phyloP scores from a whole-genome alignment of 1,284 basidiomycete species.

The Ustilago vetiveriae region DNA sequence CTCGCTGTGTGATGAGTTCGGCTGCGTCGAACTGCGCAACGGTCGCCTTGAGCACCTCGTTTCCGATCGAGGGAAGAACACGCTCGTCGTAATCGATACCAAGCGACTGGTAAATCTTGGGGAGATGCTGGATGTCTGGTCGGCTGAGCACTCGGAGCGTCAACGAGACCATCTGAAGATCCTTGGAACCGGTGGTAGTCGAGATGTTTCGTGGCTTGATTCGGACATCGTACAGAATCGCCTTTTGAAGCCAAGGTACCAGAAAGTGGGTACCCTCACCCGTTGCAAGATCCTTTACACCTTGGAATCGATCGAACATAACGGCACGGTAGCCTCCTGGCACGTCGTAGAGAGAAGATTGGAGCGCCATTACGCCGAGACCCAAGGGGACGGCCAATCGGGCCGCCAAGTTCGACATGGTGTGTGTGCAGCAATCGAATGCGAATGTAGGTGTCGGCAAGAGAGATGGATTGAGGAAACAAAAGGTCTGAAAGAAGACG shows the following conservation, averaged over 20 bases:
- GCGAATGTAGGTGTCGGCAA: too few species aligned
- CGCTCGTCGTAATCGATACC: constrained; percentile 98
- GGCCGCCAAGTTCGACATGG: constrained; percentile 46
- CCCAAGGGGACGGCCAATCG: constrained; percentile 65
- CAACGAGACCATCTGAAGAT: constrained; percentile 92
- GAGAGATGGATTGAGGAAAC: too few species aligned
- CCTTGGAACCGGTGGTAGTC: constrained; percentile 92
- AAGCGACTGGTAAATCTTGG: constrained; percentile 93
- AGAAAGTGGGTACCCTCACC: constrained; percentile 93
- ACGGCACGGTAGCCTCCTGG: constrained; percentile 85
- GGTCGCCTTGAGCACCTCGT: constrained; percentile 93
- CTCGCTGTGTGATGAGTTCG: constrained; percentile 81
- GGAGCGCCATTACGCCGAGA: constrained; percentile 64
- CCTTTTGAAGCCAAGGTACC: constrained; percentile 86
- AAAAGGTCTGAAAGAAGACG: background rate
- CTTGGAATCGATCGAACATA: constrained; percentile 97
- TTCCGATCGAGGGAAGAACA: constrained; percentile 79
- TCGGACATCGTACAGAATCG: constrained; percentile 96
- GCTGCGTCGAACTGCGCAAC: constrained; percentile 99
- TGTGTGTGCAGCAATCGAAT: constrained; percentile 1
- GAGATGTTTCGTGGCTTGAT: constrained; percentile 96
- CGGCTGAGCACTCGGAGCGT: constrained; percentile 94
- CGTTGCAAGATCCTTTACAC: constrained; percentile 72
- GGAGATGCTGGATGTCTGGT: constrained; percentile 85
- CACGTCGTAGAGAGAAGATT: constrained; percentile 67